phyloP scores from a whole-genome alignment of 148 eudicot species.

The Pharnaceum exiguum region DNA sequence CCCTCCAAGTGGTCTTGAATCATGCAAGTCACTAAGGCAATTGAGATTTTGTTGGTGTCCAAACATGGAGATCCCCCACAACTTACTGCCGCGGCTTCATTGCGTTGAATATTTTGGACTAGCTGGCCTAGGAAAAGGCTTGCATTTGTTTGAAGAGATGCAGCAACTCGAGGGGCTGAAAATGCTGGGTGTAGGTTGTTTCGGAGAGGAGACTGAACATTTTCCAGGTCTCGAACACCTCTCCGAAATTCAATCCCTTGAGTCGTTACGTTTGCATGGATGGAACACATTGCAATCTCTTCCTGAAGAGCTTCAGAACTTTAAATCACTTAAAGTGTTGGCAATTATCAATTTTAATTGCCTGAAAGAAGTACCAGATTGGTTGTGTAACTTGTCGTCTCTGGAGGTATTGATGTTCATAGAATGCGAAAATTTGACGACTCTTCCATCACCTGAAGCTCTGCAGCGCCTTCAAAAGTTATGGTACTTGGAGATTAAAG shows the following conservation, averaged over 20 bases:
- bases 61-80: background rate
- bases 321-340: background rate
- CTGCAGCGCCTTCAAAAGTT: slow-evolving; percentile 4
- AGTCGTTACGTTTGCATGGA: background rate
- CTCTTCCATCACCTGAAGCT: background rate
- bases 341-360: background rate
- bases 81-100: background rate
- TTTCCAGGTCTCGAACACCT: background rate
- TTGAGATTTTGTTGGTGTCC: background rate
- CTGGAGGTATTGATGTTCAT: background rate
- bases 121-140: background rate
- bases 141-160: no score
- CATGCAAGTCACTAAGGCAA: background rate
- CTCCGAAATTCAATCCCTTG: background rate
- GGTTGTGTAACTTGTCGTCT: background rate
- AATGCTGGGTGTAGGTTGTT: background rate
- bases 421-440: background rate
- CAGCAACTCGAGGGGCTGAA: background rate
- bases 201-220: background rate
- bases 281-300: background rate
- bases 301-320: background rate
- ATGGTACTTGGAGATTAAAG: background rate
- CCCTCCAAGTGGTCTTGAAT: background rate
- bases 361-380: background rate
- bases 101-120: background rate